Base-by-base conservation (phyloP, 352 stramenopile species). In the Pythium phragmiticola region DNA sequence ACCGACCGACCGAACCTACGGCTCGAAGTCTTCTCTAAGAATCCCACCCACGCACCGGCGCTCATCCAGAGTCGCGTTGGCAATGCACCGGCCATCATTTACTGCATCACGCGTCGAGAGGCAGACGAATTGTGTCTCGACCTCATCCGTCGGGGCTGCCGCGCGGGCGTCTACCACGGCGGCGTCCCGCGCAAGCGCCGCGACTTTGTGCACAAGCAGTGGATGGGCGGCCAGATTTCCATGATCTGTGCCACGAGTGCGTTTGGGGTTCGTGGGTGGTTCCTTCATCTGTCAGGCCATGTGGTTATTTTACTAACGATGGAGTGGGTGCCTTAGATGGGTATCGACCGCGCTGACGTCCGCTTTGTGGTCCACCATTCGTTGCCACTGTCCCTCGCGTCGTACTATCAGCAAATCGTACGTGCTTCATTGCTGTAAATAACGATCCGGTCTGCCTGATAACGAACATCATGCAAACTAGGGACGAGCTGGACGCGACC, bases 341-440 rank as follows among this genome's bases (percentile, higher is more conserved):
- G 85, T 6, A 92, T 94, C 33, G 85, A 92, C 57, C 78, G 80
- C 4, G 47, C 81, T 2, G 83, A 94, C 55, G 85, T 94, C 13
- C 82, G 83, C 37, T 87, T 87, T 49, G 79, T 94, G 17, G 76
- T 90, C 7, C 85, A 94, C 36, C 70, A 88, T 60, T 88, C 83
- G 7, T 65, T 92, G 0, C 83, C 85, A 28, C 51, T 90, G 28
- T 89, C 83, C 0, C 60, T 92, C 4, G 72, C 78, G 3, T 76
- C 80, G 2, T 94, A 94, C 61, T 81, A 75, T 19, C 85, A 94
- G 55, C 85, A 92, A 66, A 90, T 91, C 54, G 85, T 92, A 60
- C 49, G 85, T 66, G 13, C 39, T 16, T 21, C 6, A 13, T 48
- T 50, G 4, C 45, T 50, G 13, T 48, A 8, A 23, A 7, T 26